Evolutionary conservation across 768 basidiomycete species (phyloP).

Genomic region (Albatrellus ellisii): DNA sequence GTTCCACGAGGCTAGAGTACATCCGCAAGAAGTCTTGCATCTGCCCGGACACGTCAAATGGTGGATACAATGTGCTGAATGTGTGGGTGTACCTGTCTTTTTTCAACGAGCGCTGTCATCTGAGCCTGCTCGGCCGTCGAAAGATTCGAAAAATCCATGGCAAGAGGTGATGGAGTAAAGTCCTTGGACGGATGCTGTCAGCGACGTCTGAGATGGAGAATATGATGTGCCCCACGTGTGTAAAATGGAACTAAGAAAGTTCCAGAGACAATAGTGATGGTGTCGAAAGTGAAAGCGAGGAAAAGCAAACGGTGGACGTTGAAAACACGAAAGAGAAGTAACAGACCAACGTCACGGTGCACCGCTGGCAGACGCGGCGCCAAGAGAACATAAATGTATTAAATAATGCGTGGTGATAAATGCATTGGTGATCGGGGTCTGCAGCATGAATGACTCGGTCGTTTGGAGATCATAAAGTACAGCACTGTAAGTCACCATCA

Average conservation of each 20-base stretch:
- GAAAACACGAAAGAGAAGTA: neutral
- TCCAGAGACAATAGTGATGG: neutral
- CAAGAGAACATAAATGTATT: no score
- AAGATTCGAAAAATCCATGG: conserved; percentile 88
- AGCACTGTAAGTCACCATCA: no score
- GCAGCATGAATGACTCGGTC: no score
- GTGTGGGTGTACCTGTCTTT: conserved; percentile 67
- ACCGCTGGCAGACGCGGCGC: no score
- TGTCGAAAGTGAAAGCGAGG: neutral
- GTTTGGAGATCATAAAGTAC: no score
- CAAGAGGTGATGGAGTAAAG: conserved; percentile 6
- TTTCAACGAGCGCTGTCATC: conserved; percentile 89
- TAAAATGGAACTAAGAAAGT: neutral
- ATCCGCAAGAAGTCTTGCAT: conserved; percentile 98
- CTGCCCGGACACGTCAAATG: conserved; percentile 26
- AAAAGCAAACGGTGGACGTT: neutral
- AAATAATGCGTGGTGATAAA: no score
- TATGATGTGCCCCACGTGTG: no score
- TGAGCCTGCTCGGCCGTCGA: conserved; percentile 91
- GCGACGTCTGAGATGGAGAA: no score
- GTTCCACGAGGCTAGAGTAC: conserved; percentile 89
- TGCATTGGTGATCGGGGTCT: no score
- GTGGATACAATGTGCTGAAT: neutral
- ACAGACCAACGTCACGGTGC: no score
- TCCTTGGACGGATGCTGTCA: neutral